Base-by-base conservation (phyloP, 768 basidiomycete species). In the Crassisporium funariophilum region DNA sequence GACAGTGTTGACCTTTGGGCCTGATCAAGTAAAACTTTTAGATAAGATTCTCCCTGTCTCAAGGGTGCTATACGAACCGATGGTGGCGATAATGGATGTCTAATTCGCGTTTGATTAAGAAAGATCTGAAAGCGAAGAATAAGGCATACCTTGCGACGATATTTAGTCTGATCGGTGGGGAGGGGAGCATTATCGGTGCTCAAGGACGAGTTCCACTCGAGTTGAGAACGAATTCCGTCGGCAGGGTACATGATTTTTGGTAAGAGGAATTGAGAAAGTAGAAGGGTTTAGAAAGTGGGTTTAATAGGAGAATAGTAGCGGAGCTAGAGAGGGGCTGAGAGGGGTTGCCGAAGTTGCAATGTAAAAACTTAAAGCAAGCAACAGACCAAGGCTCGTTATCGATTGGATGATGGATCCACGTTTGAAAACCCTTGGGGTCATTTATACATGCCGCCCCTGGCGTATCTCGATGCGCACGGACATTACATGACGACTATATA, bases 21-120 rank as follows among this genome's bases (percentile, higher is more conserved):
- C 92, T 94, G 55, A 37, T 58, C 33, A 50, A 44, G 35, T 39
- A 21, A 24, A 31, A 44, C 27, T 22, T 11, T 38, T 41, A 37
- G 35, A 51, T 42, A 47, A 47, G 22, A 20, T 8, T 9, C 39
- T 37, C 23, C 21, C 34, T 42, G 35, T n/a, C 44, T 40, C 22
- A 50, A 40, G 21, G 29, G 46, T 39, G 47, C 46, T 37, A 54
- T 36, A 40, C 46, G 49, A 56, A 89, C 95, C 97, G 63, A 99
- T 99, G 56, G 97, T 99, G 49, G 95, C 95, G 68, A 99, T 98
- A 72, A 99, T 98, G 50, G 90, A 79, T 11, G 94, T 97, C 97
- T 99, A 57, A n/a, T 49, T 33, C 36, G 29, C 17, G 35, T 41
- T 6, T 38, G 27, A 9, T n/a, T 39, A 38, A 31, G 54, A 25